Evolutionary conservation across 306 rosid genomes (phyloP), one percentile per base, ranked within the genome.

Genomic region (Sphenostylis stenocarpa): DNA sequence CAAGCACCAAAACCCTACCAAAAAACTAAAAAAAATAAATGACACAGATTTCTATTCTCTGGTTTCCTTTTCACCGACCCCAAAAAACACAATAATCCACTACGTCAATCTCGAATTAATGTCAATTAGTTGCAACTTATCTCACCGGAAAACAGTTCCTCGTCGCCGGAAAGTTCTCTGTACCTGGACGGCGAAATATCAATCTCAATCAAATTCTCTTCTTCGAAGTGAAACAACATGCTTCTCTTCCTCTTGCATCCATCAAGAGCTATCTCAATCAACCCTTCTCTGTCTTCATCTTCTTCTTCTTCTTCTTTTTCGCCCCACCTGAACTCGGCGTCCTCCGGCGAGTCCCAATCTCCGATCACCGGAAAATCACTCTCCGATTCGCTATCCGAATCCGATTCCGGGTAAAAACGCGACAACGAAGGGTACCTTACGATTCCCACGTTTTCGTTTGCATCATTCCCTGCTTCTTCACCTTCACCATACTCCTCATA

Each of bases 191-290:
- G 87, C 48, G 84, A 83, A 83, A 86, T 83, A 60, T 86, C 87
- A 58, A 86, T 86, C 85, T 86, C 90, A 43, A 86, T 83, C 82
- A 86, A 26, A 36, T 83, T 86, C 49, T 86, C 90, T 78, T 86
- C 87, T 41, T 86, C 87, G 0, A 65, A 76, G 3, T 81, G 80
- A 75, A 81, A 74, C 36, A 72, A 84, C 77, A 76, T 21, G 1
- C 17, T 67, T 3, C 43, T 68, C 73, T 74, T 85, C 77, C 43
- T 81, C 36, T 64, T 73, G 10, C 70, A 69, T 8, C 74, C 82
- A 56, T 88, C 92, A 76, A 93, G 45, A 23, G 91, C 81, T 80
- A 93, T 93, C 91, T 93, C 98, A 44, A 91, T 91, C 47, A 93
- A 70, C 72, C 91, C 96, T 56, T 91, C 98, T 49, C 82, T 76